These are phyloP conservation scores for Trichoderma sp. DNA, from an alignment of 2,329 filamentous ascomycete species.

Conservation along the genomic window DNA sequence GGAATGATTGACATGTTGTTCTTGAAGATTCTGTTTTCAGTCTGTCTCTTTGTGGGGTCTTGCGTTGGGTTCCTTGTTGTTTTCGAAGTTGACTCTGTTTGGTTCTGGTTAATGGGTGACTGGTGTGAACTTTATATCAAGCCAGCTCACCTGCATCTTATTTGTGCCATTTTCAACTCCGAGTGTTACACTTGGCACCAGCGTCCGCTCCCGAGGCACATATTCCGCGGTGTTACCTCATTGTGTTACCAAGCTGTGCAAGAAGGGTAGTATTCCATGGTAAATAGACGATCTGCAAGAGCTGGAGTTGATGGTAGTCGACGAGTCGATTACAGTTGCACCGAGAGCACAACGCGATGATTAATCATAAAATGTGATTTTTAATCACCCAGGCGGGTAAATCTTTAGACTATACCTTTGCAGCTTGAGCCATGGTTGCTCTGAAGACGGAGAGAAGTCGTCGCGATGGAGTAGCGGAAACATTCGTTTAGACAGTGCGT, in stretches of 20 bases:
- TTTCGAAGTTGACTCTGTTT: background rate
- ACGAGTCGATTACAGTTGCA: background rate
- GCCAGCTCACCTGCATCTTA: background rate
- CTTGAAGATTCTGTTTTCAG: background rate
- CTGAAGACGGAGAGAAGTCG: background rate
- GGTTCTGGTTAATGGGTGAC: background rate
- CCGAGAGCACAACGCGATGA: background rate
- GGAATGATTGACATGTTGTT: background rate
- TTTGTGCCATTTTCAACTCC: background rate
- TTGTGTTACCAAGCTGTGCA: background rate
- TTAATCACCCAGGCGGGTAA: background rate
- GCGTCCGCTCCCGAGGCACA: background rate
- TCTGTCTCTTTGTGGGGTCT: background rate
- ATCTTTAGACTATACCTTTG: fast-evolving
- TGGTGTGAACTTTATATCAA: background rate
- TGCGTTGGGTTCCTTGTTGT: background rate
- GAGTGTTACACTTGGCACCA: background rate
- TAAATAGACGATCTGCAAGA: background rate
- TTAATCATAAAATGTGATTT: background rate
- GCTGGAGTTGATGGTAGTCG: background rate
- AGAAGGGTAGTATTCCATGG: background rate
- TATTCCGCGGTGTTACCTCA: background rate
- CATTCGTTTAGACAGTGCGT: too few species aligned
- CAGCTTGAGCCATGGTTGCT: background rate
- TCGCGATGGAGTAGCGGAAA: background rate